Evolutionary conservation across 2,329 filamentous ascomycete genomes (phyloP), one percentile per base, ranked within the genome.

Genomic region (Fusarium napiforme): DNA sequence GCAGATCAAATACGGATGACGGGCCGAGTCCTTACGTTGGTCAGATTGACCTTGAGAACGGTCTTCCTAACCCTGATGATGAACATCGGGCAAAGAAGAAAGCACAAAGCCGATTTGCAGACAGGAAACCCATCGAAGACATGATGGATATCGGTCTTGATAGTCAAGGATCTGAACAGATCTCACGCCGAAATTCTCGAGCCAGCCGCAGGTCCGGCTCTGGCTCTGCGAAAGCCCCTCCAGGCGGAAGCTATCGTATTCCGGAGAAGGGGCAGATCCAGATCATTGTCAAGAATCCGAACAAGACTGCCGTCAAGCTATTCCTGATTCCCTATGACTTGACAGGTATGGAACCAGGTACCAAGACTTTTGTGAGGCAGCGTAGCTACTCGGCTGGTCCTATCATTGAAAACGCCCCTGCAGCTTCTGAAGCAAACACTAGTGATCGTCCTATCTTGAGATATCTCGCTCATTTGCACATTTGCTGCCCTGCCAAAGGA

Each of bases 201-300:
- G 75, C 79, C 10, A 92, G 89, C 72, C 87, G 92, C 58, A 86
- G 89, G 59, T 87, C 89, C 10, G 83, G 85, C 36, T 87, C 89
- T 14, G 83, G 85, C 37, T 81, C 82, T 1, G 80, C 81, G 19
- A 85, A 81, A 58, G 90, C 92, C 21, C 93, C 95, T 1, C 93
- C 94, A 0, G 94, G 95, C 12, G 96, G 96, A 40, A 94, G 93
- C 78, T 99, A 98, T 81, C 92, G 96, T 47, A 97, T 99, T 60
- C 96, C 96, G 1, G 92, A 96, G 78, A 93, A 95, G 81, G 96
- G 96, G 0, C 96, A 98, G 82, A 86, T 99, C 19, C 96, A 99
- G 78, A 97, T 99, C 72, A 92, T 99, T 70, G 94, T 99, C 81
- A 98, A 98, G 81, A 99, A 98, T 78, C 96, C 95, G 21, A 97